Base-by-base conservation (phyloP, 176 grass and related monocot species). In the Bolboschoenus planiculmis region DNA sequence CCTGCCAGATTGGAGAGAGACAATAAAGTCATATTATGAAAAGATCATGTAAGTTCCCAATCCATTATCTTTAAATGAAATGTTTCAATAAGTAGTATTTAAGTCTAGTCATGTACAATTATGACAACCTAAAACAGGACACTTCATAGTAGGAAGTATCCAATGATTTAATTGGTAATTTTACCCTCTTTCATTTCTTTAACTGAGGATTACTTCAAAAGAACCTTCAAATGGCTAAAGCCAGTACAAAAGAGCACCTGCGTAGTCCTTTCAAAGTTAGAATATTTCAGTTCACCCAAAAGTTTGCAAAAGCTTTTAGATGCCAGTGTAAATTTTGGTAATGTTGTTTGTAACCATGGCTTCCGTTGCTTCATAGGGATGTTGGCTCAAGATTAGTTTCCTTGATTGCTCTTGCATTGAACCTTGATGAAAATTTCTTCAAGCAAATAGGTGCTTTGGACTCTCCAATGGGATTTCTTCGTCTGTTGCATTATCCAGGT, bases 401-500 rank as follows among this genome's bases (percentile, higher is more conserved):
- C 84, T 89, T 94, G 64, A 87, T 94, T 90, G 87, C 90, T 81
- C 65, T 92, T 84, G 78, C 90, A 84, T 86, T 97, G 83, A 56
- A 92, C 59, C 85, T 94, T 11, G 88, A 97, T 86, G 80, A 88
- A 84, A 78, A 94, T 47, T 94, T 86, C 31, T 97, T 97, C 74
- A 79, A 70, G n/a, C 72, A 68, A 76, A 83, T 84, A 4, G 85
- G 85, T 34, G 83, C 78, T 77, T 71, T 88, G 2, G 36, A 77
- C 71, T 24, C 27, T 58, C 87, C 87, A 0, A 85, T 78, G 42
- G 44, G 62, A 72, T 70, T 89, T 88, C 56, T 97, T 85, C 88
- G 87, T 51, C 39, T 94, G 51, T 83, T 97, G 85, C 92, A 92
- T 90, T 97, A 94, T 57, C 92, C 88, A 88, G 92, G 91, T 88